These are phyloP conservation scores for Leonotis leonurus DNA, from an alignment of 257 asterid species.

Conservation along the genomic window DNA sequence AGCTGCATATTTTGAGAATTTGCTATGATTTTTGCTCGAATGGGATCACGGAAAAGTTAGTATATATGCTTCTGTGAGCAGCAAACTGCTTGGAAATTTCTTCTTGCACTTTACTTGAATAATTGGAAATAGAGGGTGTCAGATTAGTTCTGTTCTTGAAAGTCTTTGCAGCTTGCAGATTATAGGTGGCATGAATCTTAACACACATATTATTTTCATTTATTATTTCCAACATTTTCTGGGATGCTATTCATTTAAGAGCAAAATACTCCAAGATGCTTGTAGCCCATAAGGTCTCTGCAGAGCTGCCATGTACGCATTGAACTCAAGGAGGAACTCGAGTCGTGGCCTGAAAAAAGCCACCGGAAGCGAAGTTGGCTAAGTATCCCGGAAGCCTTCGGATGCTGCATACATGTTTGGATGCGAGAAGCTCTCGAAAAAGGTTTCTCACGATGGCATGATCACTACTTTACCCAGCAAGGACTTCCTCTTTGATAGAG, in stretches of 20 bases:
- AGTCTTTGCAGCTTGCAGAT: neutral
- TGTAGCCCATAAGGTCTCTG: slow-evolving; percentile 91
- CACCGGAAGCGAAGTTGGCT: slow-evolving; percentile 67
- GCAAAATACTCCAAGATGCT: slow-evolving; percentile 82
- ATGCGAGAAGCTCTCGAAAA: slow-evolving; percentile 77
- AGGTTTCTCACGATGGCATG: slow-evolving; percentile 65
- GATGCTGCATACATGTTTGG: slow-evolving; percentile 73
- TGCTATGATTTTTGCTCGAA: no score
- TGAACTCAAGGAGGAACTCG: slow-evolving; percentile 74
- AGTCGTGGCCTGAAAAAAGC: slow-evolving; percentile 79
- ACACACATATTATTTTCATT: no score
- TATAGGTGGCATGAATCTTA: no score
- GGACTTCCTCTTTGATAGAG: slow-evolving; percentile 20
- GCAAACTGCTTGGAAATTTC: neutral
- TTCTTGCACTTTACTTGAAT: neutral
- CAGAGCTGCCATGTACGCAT: slow-evolving; percentile 78
- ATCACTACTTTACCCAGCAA: slow-evolving; percentile 37
- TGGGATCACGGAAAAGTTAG: no score
- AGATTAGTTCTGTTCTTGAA: neutral
- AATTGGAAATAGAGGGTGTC: no score
- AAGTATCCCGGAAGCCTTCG: slow-evolving; percentile 55
- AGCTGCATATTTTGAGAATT: no score
- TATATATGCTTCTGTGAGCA: neutral
- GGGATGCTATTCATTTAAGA: slow-evolving; percentile 69
- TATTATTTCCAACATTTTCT: slow-evolving; percentile 58